These are phyloP conservation scores for Cladosporium austrohemisphaericum DNA, from an alignment of 2,329 filamentous ascomycete genomes.

Conservation along the genomic window DNA sequence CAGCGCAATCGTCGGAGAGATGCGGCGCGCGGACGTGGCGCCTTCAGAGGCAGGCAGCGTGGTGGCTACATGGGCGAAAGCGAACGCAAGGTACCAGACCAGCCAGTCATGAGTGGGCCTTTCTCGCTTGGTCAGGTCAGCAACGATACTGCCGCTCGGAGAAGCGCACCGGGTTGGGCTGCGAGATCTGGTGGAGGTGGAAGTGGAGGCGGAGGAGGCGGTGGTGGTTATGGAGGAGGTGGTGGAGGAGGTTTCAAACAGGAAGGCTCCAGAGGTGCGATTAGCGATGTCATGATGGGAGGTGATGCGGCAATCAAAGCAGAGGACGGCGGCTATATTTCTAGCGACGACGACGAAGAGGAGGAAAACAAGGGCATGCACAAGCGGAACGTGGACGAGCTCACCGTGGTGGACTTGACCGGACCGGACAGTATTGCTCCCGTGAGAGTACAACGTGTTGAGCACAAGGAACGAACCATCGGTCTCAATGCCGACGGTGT, in stretches of 20 bases:
- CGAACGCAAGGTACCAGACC: conserved; percentile 24
- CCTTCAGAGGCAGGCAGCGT: conserved; percentile 32
- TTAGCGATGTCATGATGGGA: conserved; percentile 21
- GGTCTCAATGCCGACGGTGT: conserved; percentile 44
- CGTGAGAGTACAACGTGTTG: conserved; percentile 53
- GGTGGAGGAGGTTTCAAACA: conserved; percentile 30
- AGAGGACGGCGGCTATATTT: conserved; percentile 41
- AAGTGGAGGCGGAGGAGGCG: conserved; percentile 15
- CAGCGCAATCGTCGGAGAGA: conserved; percentile 24
- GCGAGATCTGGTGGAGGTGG: conserved; percentile 17
- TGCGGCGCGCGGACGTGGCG: conserved; percentile 26
- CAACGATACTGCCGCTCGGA: conserved; percentile 19
- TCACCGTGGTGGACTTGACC: conserved; percentile 52
- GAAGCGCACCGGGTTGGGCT: conserved; percentile 14
- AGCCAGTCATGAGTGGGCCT: conserved; percentile 37
- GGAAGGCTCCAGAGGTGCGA: conserved; percentile 18
- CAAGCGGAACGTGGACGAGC: conserved; percentile 55
- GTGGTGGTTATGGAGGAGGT: conserved; percentile 21
- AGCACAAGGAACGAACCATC: conserved; percentile 53
- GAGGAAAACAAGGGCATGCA: conserved; percentile 41
- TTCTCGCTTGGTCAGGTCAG: conserved; percentile 37
- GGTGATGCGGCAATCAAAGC: conserved; percentile 23
- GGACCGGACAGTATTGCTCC: conserved; percentile 46
- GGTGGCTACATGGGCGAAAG: conserved; percentile 42
- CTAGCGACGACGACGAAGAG: conserved; percentile 51